Base-by-base conservation (phyloP, 371 early-diverging fungal genomes). In the Apophysomyces ossiformis region DNA sequence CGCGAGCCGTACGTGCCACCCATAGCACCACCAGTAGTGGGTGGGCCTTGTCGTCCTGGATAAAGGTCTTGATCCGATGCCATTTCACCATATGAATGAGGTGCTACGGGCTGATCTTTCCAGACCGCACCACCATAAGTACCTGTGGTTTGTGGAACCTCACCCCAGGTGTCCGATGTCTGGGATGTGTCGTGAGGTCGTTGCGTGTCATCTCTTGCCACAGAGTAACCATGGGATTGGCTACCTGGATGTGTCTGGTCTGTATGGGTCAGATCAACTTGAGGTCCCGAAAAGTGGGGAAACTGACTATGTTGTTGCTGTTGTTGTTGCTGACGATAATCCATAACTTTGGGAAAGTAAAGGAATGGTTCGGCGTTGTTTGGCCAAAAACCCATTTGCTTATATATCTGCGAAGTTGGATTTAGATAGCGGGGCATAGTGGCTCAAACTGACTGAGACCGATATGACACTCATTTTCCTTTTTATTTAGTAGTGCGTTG, bases 11-110 rank as follows among this genome's bases (percentile, higher is more conserved):
- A 43, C n/a, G n/a, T 16, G 13, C 41, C 41, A 41, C 41, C 13
- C 41, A 41, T 41, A 1, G 41, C 11, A 8, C 41, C 41, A 41
- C 41, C 41, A 13, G 41, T 41, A 16, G 32, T 11, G n/a, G 54
- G 54, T 21, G 54, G 54, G 4, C 21, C 54, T 21, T 50, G 21
- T 21, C 54, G 54, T 21, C 54, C 54, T 7, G 54, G 54, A 21
- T 50, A 50, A 16, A 50, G n/a, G 21, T 50, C 54, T 50, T 26
- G n/a, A 21, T 50, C 54, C 7, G 54, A 50, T 1, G n/a, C 54
- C 54, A 50, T 50, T 2, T 50, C 54, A 9, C 54, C 54, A 50
- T 50, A 50, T 1, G 54, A 50, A 26, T 50, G 54, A 2, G 54
- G 54, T 21, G 21, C 54, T 21, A 9, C 7, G 0, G 21, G 18